Conservation (phyloP, 140 eudicot species). For the Ambrosia hybrid region DNA sequence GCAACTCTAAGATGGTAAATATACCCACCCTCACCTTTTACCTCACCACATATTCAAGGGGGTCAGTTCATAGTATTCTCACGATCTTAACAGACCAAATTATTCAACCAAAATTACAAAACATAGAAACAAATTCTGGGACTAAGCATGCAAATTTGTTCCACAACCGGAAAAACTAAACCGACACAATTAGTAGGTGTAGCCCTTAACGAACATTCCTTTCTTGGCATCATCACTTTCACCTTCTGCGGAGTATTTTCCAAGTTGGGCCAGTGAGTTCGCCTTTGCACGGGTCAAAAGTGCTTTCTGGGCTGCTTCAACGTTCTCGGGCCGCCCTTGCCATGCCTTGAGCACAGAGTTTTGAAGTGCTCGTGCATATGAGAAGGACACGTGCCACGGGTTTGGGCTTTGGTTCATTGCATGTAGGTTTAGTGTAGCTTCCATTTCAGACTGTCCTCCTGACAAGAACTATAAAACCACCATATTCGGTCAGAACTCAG, state of each 20-base stretch:
- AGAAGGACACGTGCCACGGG: slow-evolving; percentile 98
- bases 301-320: slow-evolving; percentile 77
- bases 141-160: slow-evolving; percentile 9
- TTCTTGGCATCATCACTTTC: slow-evolving; percentile 85
- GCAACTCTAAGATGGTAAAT: neutral
- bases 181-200: slow-evolving; percentile 54
- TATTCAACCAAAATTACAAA: slow-evolving; percentile 40
- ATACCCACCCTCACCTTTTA: slow-evolving; percentile 15
- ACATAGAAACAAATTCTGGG: neutral
- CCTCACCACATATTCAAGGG: slow-evolving; percentile 25
- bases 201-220: slow-evolving; percentile 95
- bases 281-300: slow-evolving; percentile 88
- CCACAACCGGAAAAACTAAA: neutral
- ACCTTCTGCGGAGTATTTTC: slow-evolving; percentile 87
- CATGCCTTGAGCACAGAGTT: slow-evolving; percentile 88
- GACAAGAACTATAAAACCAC: slow-evolving; percentile 71
- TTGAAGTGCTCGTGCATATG: slow-evolving; percentile 92
- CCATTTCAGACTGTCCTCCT: slow-evolving; percentile 96
- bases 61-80: slow-evolving; percentile 13
- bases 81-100: slow-evolving; percentile 21
- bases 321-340: slow-evolving; percentile 90
- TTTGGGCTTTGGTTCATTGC: slow-evolving; percentile 98
- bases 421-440: slow-evolving; percentile 85
- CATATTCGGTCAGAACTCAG: slow-evolving; percentile 4
- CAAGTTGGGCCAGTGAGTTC: slow-evolving; percentile 94